Evolutionary conservation across 2,329 filamentous ascomycete genomes (phyloP), one percentile per base, ranked within the genome.

Genomic region (Aspergillus fructus): DNA sequence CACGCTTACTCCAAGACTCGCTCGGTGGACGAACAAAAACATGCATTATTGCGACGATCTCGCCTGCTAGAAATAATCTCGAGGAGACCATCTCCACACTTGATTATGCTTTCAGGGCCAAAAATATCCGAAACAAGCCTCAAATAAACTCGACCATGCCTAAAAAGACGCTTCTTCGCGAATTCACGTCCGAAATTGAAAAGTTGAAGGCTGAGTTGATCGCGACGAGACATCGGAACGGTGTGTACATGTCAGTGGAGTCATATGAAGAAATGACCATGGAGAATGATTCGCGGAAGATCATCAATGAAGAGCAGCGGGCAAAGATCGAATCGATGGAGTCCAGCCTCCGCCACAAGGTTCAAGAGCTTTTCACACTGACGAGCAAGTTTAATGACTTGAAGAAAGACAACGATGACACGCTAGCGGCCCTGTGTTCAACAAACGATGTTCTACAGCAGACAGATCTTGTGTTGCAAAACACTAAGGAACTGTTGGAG

Each of bases 1-100:
- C 94, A 2, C 86, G 94, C 19, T 79, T 99, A 4, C 80, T 99
- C 19, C 96, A 99, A 86, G 96, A 99, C 72, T 99, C 96, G 0
- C 84, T 99, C 0, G 94, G 94, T 60, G 94, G 94, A 3, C 86
- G 89, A 52, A 99, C 96, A 1, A 99, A 99, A 72, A 99, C 94
- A 0, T 99, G 94, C 78, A 99, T 99, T 64, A 97, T 99, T 68
- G 94, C 94, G 5, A 99, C 94, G 0, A 84, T 99, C 41, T 97
- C 94, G 2, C 93, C 94, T 1, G 91, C 93, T 7, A 96, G 94
- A 74, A 93, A 89, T 75, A 99, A 97, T 66, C 81, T 99, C 1
- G 94, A 99, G 70, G 94, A 99, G 75, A 99, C 96, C 0, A 97
- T 99, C 59, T 97, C 94, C 0, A 99, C 96, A 0, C 83, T 99